Conservation (phyloP, 176 grass and related monocot species). For the Aegilops tauschii region DNA sequence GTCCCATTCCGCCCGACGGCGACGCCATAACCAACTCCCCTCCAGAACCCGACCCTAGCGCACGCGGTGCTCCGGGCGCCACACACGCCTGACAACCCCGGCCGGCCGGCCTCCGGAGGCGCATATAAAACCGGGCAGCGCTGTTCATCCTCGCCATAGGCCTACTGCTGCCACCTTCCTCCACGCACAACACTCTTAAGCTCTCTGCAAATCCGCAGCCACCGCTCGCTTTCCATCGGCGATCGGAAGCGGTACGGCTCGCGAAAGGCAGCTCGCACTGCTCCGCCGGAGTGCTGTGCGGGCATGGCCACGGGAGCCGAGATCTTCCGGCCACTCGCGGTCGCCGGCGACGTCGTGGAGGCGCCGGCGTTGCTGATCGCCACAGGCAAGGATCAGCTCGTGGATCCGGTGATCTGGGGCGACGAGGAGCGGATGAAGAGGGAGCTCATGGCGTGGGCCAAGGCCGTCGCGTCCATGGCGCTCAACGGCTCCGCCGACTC, state of each 20-base stretch:
- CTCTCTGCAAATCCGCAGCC: not conserved
- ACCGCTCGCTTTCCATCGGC: not conserved
- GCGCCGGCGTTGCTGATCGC: not conserved
- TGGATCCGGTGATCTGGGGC: conserved; percentile 44
- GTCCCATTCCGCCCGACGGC: not conserved
- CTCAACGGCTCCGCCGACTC: not conserved
- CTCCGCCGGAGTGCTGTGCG: not conserved
- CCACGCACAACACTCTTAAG: not conserved
- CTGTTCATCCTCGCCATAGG: not conserved
- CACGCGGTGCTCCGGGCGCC: not conserved
- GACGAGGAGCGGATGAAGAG: conserved; percentile 62
- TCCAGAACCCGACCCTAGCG: not conserved
- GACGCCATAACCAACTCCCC: not conserved
- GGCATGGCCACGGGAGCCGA: not conserved
- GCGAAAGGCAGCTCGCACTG: no score
- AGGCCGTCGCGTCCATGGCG: conserved; percentile 58
- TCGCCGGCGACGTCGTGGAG: not conserved
- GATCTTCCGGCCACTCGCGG: not conserved
- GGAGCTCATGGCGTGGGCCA: conserved; percentile 60
- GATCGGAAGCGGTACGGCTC: not conserved
- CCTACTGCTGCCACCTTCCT: not conserved
- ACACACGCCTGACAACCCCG: not conserved
- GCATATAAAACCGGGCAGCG: not conserved
- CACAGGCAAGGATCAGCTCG: not conserved
- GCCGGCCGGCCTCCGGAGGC: not conserved